Percentiles rank a stretch among this genome's conserved stretches.
Evolutionary conservation across 352 stramenopile species (phyloP).

Genomic region (Phytophthora melonis): DNA sequence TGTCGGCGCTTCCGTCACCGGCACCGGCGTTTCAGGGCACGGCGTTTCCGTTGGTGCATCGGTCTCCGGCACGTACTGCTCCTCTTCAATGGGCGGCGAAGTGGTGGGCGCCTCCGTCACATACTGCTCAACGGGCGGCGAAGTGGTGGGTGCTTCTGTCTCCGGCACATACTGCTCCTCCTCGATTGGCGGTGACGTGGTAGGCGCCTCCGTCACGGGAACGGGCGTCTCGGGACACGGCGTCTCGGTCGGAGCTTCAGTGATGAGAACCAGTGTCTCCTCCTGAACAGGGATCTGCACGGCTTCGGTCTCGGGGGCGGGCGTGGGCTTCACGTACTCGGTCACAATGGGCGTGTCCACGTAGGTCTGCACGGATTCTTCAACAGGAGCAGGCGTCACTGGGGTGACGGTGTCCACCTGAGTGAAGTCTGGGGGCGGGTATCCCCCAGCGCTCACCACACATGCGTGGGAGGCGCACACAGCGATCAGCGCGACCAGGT

Average conservation of each 20-base stretch:
- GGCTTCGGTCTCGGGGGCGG: neutral
- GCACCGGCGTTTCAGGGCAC: neutral
- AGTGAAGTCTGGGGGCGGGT: constrained; percentile 22
- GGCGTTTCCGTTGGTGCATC: constrained; percentile 7
- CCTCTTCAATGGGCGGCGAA: neutral
- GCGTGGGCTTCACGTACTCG: constrained; percentile 1
- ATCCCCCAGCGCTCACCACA: constrained; percentile 32
- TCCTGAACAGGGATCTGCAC: neutral
- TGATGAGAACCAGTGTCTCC: constrained; percentile 2
- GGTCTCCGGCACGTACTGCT: neutral
- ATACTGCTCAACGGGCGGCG: neutral
- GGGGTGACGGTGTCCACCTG: neutral
- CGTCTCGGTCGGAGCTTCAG: constrained; percentile 2
- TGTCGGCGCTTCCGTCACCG: constrained; percentile 13
- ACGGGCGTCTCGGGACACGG: constrained; percentile 1
- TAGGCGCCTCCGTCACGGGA: constrained; percentile 12
- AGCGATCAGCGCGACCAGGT: constrained; percentile 35
- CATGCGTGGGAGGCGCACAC: constrained; percentile 32
- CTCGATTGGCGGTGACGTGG: neutral
- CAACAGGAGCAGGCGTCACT: neutral
- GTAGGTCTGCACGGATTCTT: neutral
- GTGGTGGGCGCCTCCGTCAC: constrained; percentile 8
- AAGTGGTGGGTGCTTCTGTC: constrained; percentile 1
- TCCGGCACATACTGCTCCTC: neutral
- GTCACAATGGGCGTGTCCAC: constrained; percentile 4